Base-by-base conservation (phyloP, 495 filamentous ascomycete species). In the Aspergillus steynii region DNA sequence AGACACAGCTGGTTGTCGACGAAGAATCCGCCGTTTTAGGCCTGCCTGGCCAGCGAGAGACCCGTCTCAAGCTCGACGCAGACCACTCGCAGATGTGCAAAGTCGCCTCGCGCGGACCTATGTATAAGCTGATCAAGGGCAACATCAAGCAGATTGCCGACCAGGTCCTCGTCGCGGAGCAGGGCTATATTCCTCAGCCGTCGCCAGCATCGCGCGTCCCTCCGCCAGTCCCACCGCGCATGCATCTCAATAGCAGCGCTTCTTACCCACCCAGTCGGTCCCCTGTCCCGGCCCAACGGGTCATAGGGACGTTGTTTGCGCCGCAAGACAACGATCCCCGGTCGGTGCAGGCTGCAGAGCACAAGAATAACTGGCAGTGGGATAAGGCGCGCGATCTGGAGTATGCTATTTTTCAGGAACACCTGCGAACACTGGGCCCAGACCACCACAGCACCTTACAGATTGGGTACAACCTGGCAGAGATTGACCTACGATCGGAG, bases 31-130 rank as follows among this genome's bases (percentile, higher is more conserved):
- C 75, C 8, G 66, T 76, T 9, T 69, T 77, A 1, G 75, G 75
- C 12, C 54, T 76, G 1, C 74, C 75, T 10, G 73, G 73, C 4
- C 62, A 74, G 37, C 74, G 74, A 8, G 74, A 75, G 52, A 77
- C 74, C 0, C 73, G 73, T n/a, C 59, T 77, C 5, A 77, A 77
- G 37, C 71, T 77, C 3, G 74, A 77, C 49, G 74, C 72, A 29
- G 74, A 75, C 53, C 74, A 77, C 51, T 75, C 72, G 1, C 68
- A 74, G 50, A 77, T 77, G 74, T 77, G 74, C 64, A 77, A 75
- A 53, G 65, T 77, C 6, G 63, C 64, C 51, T 28, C 53, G 27
- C 65, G 70, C 7, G 74, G 74, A 0, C 68, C 74, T 3, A 74
- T 75, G 71, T 77, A 77, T 52, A 68, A 64, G n/a, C 58, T 77